These are phyloP conservation scores for Gossypium schwendimanii DNA, from an alignment of 441 rosid species.

Conservation along the genomic window DNA sequence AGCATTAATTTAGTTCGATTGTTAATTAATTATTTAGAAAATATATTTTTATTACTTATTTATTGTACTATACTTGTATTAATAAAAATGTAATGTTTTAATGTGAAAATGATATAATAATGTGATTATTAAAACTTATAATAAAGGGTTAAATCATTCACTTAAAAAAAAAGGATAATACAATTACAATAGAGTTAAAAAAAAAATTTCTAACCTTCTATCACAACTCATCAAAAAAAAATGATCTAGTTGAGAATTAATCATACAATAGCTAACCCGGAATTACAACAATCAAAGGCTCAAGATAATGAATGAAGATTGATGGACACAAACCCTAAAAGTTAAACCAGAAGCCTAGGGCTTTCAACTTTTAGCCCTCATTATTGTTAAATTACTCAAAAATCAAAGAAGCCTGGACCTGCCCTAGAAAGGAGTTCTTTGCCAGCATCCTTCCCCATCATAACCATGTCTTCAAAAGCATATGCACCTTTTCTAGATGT, in stretches of 20 bases:
- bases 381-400: slow-evolving; percentile 19
- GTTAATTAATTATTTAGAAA: too few relatives aligned
- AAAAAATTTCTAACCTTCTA: background rate
- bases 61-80: too few relatives aligned
- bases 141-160: too few relatives aligned
- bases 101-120: too few relatives aligned
- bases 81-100: too few relatives aligned
- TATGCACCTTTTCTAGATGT: slow-evolving; percentile 79
- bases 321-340: background rate
- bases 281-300: slow-evolving; percentile 11
- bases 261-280: slow-evolving; percentile 13
- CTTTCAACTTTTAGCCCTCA: slow-evolving; percentile 2
- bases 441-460: slow-evolving; percentile 89
- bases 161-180: background rate
- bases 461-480: slow-evolving; percentile 62
- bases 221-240: background rate
- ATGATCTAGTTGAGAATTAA: slow-evolving; percentile 17
- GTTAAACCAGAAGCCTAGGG: slow-evolving; percentile 10
- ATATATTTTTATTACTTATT: too few relatives aligned
- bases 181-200: background rate
- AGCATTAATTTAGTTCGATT: too few relatives aligned
- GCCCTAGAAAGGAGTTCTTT: slow-evolving; percentile 70
- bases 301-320: slow-evolving; percentile 2
- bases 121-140: too few relatives aligned
- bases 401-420: slow-evolving; percentile 74